Evolutionary conservation across 768 basidiomycete species (phyloP).

Genomic region (Suillus lakei): DNA sequence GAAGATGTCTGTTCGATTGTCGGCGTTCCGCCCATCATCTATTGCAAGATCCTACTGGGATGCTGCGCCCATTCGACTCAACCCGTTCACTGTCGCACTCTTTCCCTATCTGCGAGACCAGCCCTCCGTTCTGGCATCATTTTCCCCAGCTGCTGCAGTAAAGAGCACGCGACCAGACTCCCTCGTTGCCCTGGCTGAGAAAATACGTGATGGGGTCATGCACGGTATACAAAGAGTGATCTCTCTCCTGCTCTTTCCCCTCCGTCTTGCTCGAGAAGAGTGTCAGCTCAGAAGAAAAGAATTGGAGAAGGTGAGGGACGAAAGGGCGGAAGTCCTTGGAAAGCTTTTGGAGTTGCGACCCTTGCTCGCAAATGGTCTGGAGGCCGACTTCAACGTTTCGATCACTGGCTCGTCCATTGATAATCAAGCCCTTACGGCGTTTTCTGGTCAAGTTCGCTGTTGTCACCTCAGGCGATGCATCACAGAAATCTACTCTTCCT

Average conservation of each 20-base stretch:
- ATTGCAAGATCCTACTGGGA: conserved; percentile 54
- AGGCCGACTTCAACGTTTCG: conserved; percentile 11
- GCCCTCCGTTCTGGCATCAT: conserved; percentile 27
- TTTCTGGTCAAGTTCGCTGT: conserved; percentile 29
- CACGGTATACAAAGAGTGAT: conserved; percentile 18
- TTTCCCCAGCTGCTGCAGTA: conserved; percentile 15
- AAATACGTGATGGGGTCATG: conserved; percentile 14
- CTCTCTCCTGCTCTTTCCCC: conserved; percentile 47
- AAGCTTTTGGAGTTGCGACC: conserved; percentile 59
- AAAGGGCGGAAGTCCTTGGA: conserved; percentile 71
- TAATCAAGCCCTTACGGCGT: conserved; percentile 11
- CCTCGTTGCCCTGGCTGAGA: conserved; percentile 14
- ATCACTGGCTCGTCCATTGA: conserved; percentile 4
- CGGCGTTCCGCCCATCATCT: conserved; percentile 51
- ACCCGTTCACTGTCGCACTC: conserved; percentile 57
- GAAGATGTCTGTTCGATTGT: conserved; percentile 50
- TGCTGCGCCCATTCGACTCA: conserved; percentile 49
- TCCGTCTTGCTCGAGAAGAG: conserved; percentile 70
- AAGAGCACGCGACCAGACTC: conserved; percentile 9
- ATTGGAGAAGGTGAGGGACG: conserved; percentile 68
- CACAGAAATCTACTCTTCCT: conserved; percentile 16
- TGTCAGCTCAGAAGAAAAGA: conserved; percentile 61
- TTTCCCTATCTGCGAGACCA: conserved; percentile 65
- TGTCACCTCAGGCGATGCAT: conserved; percentile 7
- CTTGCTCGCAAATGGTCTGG: conserved; percentile 41